Evolutionary conservation across 2,329 filamentous ascomycete species (phyloP).

Genomic region (Penicillium sp.): DNA sequence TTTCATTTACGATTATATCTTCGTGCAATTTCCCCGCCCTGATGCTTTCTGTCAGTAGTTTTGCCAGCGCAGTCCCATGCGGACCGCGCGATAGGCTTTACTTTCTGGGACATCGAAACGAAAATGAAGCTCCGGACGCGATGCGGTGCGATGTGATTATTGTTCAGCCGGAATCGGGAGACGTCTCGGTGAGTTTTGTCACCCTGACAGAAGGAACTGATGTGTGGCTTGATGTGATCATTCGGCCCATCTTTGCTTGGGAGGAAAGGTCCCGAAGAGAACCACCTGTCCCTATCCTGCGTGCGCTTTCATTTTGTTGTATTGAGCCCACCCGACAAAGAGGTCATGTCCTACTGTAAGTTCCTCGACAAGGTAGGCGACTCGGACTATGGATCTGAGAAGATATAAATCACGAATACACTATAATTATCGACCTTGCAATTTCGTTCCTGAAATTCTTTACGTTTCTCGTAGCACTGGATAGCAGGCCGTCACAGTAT

Average conservation of each 20-base stretch:
- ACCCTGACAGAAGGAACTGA: constrained; percentile 15
- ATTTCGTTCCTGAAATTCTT: background rate
- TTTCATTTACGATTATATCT: constrained; percentile 26
- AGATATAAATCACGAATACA: constrained; percentile 7
- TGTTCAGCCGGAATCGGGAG: background rate
- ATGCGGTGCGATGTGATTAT: background rate
- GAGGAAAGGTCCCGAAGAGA: background rate
- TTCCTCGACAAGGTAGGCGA: constrained; percentile 18
- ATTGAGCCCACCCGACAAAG: background rate
- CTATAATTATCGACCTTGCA: background rate
- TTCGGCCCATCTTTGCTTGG: background rate
- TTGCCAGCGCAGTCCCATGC: constrained; percentile 25
- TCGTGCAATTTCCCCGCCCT: constrained; percentile 34
- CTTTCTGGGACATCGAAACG: constrained; percentile 9
- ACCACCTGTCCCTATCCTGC: background rate
- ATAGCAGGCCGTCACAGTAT: background rate
- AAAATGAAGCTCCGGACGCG: background rate
- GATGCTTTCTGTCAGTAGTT: constrained; percentile 40
- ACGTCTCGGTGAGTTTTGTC: constrained; percentile 16
- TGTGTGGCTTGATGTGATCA: constrained; percentile 6
- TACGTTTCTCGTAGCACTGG: background rate
- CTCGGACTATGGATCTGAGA: constrained; percentile 3
- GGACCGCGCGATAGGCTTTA: constrained; percentile 13
- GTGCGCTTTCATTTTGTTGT: constrained; percentile 13
- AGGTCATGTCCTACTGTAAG: constrained; percentile 15